Base-by-base conservation (phyloP, 805 yeast genomes). In the Yarrowia sp. region DNA sequence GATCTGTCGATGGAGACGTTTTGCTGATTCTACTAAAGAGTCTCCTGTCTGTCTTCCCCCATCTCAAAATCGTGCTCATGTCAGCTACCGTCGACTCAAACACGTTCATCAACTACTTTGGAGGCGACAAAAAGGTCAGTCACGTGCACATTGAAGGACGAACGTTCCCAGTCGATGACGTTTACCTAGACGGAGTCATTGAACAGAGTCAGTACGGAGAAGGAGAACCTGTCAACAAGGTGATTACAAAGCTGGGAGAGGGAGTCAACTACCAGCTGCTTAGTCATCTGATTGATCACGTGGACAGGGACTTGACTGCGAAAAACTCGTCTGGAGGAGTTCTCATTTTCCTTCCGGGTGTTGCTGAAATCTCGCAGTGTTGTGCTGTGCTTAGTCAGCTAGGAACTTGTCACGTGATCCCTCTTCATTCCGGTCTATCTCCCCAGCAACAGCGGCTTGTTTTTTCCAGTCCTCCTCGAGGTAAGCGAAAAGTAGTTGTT, bases 1-100 rank as follows among this genome's bases (percentile, higher is more conserved):
- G 98, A 72, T 92, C 97, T 0, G 86, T 93, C 69, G 98, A 94
- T 74, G 87, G 93, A 70, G 98, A 94, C 77, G 87, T 93, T 69
- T 81, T 94, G 46, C 80, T 94, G 66, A 91, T 92, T 66, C 83
- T 94, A 59, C 80, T 94, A 71, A 92, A 91, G 73, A 83, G 83
- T 46, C 79, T 92, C 5, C 73, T 88, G 72, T 74, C 78, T 11
- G 80, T 76, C 56, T 74, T 76, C 53, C 82, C 81, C 61, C 83
- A 86, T 0, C 76, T 93, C 69, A 89, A 87, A 73, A 82, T 94
- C 41, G 83, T 94, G 10, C 81, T 95, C 64, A 94, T 95, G 98
- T 90, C 97, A 75, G 98, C 98, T 4, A 94, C 98, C 0, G 93
- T 94, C 52, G 90, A 91, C 74, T 84, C 88, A 0, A 82, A 82